A percentile compares a stretch with the other conserved stretches of the same genome.
Conservation (phyloP, 78 protist genomes). For the Speleostelium caveatum region DNA sequence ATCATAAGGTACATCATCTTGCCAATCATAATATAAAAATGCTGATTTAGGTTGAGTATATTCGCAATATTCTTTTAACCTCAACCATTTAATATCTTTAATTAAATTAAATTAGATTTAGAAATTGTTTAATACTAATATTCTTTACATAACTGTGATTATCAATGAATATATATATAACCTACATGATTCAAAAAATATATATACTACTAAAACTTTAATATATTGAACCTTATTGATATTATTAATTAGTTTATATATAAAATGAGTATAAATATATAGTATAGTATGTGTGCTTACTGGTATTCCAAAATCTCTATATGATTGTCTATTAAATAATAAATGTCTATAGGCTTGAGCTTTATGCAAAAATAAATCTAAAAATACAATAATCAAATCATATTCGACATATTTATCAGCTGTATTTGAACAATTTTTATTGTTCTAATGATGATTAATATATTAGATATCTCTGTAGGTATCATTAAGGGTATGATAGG, state of each 20-base stretch:
- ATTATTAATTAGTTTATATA: no score
- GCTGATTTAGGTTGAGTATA: conserved; percentile 35
- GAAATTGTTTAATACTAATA: no score
- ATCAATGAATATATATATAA: not conserved
- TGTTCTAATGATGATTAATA: not conserved
- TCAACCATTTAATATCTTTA: conserved; percentile 65
- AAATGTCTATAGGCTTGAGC: conserved; percentile 80
- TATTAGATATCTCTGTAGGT: not conserved
- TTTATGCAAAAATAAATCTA: conserved; percentile 66
- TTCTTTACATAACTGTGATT: not conserved
- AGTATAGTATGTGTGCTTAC: not conserved
- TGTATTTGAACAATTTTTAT: conserved; percentile 38
- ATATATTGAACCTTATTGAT: conserved; percentile 44
- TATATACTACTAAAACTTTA: conserved; percentile 62
- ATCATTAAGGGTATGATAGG: not conserved
- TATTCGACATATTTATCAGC: conserved; percentile 84
- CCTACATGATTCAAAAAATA: conserved; percentile 71
- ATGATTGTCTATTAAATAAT: conserved; percentile 52
- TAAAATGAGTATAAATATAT: not conserved
- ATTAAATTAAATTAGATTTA: not conserved
- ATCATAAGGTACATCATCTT: conserved; percentile 77
- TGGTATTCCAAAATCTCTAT: conserved; percentile 59
- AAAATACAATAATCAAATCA: conserved; percentile 78
- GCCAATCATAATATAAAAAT: conserved; percentile 75
- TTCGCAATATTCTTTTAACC: conserved; percentile 50